Evolutionary conservation across 148 eudicot genomes (phyloP), one percentile per base, ranked within the genome.

Genomic region (Dysphania ambrosioides): DNA sequence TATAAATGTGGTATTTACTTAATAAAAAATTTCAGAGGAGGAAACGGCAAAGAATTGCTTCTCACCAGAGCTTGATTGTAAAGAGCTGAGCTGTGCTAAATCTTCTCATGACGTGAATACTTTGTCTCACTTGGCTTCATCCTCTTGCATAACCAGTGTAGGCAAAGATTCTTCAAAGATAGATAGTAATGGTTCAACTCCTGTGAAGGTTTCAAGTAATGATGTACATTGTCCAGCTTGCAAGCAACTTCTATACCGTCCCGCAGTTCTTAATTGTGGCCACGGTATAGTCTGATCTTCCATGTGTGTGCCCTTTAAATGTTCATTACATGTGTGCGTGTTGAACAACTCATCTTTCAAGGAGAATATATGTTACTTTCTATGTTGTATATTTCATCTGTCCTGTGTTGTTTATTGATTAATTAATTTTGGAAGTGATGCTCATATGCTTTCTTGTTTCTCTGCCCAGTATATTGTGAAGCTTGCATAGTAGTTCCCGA

Each of bases 201-300:
- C n/a, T n/a, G n/a, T n/a, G n/a, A n/a, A n/a, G n/a, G 67, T 90
- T 82, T 82, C 85, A 75, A 67, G 81, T 40, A 68, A 44, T 66
- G 95, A 92, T 72, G 82, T 87, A 8, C 79, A 85, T 11, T 92
- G 97, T 78, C 77, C 83, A 66, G 75, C 87, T 65, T 92, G 95
- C 89, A 85, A 80, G 49, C 82, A 79, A 76, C 78, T 92, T 67
- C 85, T 92, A 31, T 83, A 67, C 76, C 86, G 85, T 70, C 97
- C 97, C 42, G 85, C 74, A 79, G 91, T 87, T 85, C 86, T 91
- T 42, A 88, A 91, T 68, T 91, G 97, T 84, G 97, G 97, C 68
- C 97, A 91, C 80, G 97, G 97, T 91, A 89, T 21, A 42, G 31
- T 71, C 44, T 75, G 23, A 56, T 38, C 41, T 36, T 27, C 75